Evolutionary conservation across 257 asterid species (phyloP).

Genomic region (Forsythia viridissima): DNA sequence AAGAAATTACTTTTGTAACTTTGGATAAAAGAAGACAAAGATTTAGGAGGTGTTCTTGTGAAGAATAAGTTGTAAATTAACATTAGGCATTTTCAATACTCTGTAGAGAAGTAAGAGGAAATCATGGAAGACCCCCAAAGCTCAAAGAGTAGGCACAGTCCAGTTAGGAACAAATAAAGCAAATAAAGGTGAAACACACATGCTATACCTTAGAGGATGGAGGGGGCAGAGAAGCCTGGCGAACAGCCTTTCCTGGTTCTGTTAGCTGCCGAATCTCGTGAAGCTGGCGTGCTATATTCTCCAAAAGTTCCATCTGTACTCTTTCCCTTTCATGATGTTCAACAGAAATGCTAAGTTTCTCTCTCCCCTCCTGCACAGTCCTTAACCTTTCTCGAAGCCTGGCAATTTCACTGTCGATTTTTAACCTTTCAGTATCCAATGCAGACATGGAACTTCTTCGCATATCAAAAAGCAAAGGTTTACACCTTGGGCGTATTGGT

Average conservation of each 20-base stretch:
- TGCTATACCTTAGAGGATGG: slow-evolving; percentile 62
- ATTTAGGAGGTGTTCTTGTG: not conserved
- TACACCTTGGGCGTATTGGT: slow-evolving; percentile 44
- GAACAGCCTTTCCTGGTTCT: slow-evolving; percentile 21
- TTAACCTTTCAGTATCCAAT: slow-evolving; percentile 55
- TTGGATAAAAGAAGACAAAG: not conserved
- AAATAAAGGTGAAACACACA: slow-evolving; percentile 3
- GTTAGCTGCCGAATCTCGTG: slow-evolving; percentile 47
- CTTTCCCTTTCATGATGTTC: slow-evolving; percentile 58
- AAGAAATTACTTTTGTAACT: not conserved
- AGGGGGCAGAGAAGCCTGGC: slow-evolving; percentile 71
- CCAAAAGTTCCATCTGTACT: slow-evolving; percentile 58
- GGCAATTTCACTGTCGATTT: slow-evolving; percentile 63
- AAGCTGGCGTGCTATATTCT: slow-evolving; percentile 66
- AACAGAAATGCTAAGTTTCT: slow-evolving; percentile 53
- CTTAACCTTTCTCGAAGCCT: slow-evolving; percentile 63
- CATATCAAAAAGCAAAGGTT: slow-evolving; percentile 31
- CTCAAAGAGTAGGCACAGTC: slow-evolving; percentile 8
- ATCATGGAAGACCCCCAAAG: not conserved
- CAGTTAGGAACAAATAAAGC: not conserved
- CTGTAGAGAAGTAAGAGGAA: not conserved
- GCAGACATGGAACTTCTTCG: slow-evolving; percentile 49
- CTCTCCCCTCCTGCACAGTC: slow-evolving; percentile 74
- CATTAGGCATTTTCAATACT: not conserved
- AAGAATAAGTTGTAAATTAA: not conserved